Evolutionary conservation across 2,329 filamentous ascomycete genomes (phyloP), one percentile per base, ranked within the genome.

Genomic region (Albifimbria verrucaria): DNA sequence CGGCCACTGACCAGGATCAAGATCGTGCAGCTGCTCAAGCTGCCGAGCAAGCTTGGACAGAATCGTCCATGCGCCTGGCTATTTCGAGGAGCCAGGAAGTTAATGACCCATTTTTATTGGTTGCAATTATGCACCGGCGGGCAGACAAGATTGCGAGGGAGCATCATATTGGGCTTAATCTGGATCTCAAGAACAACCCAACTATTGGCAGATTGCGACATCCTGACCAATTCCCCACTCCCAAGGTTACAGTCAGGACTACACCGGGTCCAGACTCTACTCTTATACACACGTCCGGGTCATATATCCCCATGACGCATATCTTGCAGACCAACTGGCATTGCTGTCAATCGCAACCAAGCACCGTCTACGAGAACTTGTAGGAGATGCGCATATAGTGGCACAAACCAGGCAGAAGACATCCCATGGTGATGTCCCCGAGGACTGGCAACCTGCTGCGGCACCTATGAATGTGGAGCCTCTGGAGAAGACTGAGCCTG

Each of bases 281-380:
- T 12, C 71, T 87, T 22, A 78, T 90, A 3, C 72, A 81, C 42
- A 86, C 86, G 1, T 79, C 77, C 15, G 86, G 86, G 2, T 83
- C 84, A 20, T 90, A 88, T 51, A 82, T 95, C 36, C 82, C 0
- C 85, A 88, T 32, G 88, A 92, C 43, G 84, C 89, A 2, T 85
- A 82, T 51, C 76, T 96, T 28, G 87, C 89, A 15, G 92, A 96
- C 56, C 89, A 97, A 59, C 73, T 97, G 44, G 88, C 90, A 23
- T 77, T 97, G 17, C 68, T 97, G 53, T 94, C 91, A 6, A 80
- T 97, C 52, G 89, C 90, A 18, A 86, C 90, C 10, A 90, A 93
- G 65, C 88, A 95, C 61, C 82, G 91, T 24, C 62, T 97, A 36
- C 81, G 89, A 50, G 83, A 85, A 12, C 72, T 97, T 25, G 66